phyloP scores from a whole-genome alignment of 2,329 filamentous ascomycete species.

The Thelonectria olida region DNA sequence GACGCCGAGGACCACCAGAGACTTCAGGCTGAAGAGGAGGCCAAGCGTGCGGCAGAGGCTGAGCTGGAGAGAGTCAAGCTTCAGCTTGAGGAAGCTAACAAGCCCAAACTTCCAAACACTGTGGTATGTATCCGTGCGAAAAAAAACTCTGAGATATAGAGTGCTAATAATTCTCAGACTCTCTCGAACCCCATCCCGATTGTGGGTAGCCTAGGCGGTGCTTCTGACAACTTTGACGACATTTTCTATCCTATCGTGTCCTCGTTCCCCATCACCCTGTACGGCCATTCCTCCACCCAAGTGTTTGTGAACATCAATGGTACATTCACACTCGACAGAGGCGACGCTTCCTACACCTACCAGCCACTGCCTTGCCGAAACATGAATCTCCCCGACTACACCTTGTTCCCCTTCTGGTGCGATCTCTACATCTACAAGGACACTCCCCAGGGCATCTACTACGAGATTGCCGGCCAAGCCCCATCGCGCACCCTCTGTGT shows the following conservation, averaged over 20 bases:
- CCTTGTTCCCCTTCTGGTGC: conserved; percentile 8
- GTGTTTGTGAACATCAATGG: conserved; percentile 3
- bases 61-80: background rate
- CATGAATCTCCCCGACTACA: background rate
- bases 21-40: background rate
- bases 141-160: background rate
- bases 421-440: conserved; percentile 14
- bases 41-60: background rate
- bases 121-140: background rate
- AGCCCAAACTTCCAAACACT: conserved; percentile 2
- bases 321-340: background rate
- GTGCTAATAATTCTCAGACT: background rate
- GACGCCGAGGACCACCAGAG: background rate
- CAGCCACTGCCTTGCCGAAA: background rate
- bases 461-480: background rate
- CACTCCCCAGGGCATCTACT: conserved; percentile 3
- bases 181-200: conserved; percentile 2
- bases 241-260: background rate
- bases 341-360: background rate
- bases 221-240: conserved; percentile 2
- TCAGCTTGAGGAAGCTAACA: conserved; percentile 2
- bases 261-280: background rate
- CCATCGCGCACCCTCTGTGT: conserved; percentile 1
- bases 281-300: background rate
- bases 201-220: background rate